Evolutionary conservation across 768 basidiomycete genomes (phyloP), one percentile per base, ranked within the genome.

Genomic region (Tulasnella sp.): DNA sequence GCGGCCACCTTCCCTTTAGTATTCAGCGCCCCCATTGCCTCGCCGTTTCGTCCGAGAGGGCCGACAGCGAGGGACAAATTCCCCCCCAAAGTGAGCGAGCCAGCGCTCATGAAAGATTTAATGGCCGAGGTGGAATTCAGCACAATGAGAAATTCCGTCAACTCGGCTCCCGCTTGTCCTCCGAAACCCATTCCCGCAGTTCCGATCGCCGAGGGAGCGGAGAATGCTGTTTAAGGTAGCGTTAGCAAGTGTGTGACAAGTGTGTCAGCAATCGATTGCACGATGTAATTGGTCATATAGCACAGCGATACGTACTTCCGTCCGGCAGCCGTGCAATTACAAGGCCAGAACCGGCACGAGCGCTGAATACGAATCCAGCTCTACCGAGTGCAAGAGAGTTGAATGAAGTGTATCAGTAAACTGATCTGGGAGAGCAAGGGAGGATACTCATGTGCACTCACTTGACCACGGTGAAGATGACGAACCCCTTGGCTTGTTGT

Each of bases 21-120:
- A 82, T 90, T 98, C 69, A 99, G 80, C 0, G 94, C 87, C 23
- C 95, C 96, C 3, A 87, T 87, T 4, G 95, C 97, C 85, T 99
- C 97, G 37, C 86, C 76, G 23, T 71, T 80, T 55, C 80, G 37
- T 75, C 35, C 82, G 4, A 75, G 13, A 70, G 77, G 76, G 20
- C 78, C 48, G 23, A 70, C 26, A 80, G 81, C 92, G 67, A 95
- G 86, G 79, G 94, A 95, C 84, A 96, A 86, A 82, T 96, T 97
- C 18, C 96, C 96, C 26, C 96, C 96, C 2, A 98, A 86, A 2
- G 93, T 95, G 78, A 99, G 83, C 9, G 92, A 93, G 10, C 98
- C 97, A 20, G 95, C 92, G 16, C 95, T 88, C 97, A 99, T 99
- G 85, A 99, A 99, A 1, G 92, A 91, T 89, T 93, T 82, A 18